These are phyloP conservation scores for Teratosphaeria nubilosa DNA, from an alignment of 2,329 filamentous ascomycete genomes.

Conservation along the genomic window DNA sequence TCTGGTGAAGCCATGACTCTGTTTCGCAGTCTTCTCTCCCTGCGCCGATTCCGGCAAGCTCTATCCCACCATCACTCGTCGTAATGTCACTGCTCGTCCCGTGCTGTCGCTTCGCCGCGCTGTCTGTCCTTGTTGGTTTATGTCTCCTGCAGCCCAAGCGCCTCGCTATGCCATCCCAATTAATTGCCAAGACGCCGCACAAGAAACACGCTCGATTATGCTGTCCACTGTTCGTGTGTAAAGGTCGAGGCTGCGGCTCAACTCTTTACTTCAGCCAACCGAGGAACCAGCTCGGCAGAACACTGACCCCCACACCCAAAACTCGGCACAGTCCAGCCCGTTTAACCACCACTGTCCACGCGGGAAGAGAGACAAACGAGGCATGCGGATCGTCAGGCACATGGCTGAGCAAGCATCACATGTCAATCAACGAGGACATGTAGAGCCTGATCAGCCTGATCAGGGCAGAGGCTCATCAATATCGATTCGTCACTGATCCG, in stretches of 20 bases:
- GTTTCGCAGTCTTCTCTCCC: background rate
- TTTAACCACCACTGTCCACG: background rate
- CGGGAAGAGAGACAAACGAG: background rate
- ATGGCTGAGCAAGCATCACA: background rate
- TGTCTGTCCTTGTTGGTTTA: background rate
- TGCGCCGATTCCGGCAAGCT: background rate
- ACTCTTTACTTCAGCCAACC: background rate
- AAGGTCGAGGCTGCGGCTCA: background rate
- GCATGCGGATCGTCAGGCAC: background rate
- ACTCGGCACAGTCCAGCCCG: background rate
- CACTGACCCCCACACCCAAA: background rate
- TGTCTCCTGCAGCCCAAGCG: background rate
- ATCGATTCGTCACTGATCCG: background rate
- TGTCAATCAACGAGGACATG: background rate
- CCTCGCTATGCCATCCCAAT: background rate
- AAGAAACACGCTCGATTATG: background rate
- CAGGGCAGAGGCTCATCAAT: background rate
- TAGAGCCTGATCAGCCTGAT: background rate
- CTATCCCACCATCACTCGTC: background rate
- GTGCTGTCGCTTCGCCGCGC: background rate
- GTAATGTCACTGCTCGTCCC: background rate
- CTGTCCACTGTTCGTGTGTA: background rate
- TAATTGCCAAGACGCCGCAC: background rate
- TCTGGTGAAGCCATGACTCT: constrained; percentile 15
- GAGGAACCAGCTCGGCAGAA: background rate